These are phyloP conservation scores for Naganishia liquefaciens DNA, from an alignment of 1,284 basidiomycete genomes.

Conservation along the genomic window DNA sequence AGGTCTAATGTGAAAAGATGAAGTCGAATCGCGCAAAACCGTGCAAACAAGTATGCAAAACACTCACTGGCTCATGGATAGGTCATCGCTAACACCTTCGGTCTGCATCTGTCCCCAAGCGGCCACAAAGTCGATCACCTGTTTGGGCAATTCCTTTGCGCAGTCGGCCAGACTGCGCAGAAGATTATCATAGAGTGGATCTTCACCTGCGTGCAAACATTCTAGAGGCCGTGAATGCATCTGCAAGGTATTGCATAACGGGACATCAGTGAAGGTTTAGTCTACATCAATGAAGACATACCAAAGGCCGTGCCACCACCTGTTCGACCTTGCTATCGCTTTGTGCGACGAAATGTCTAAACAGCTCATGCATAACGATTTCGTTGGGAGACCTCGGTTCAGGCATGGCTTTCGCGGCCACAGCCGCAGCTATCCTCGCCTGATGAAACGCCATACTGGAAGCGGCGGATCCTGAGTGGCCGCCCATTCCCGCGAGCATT, in stretches of 20 bases:
- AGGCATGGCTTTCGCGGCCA: constrained; percentile 38
- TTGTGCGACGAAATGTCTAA: constrained; percentile 74
- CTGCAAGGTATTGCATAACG: not conserved
- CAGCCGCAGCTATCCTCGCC: constrained; percentile 12
- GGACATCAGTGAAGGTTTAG: constrained; percentile 7
- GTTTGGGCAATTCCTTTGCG: constrained; percentile 77
- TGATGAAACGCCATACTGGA: constrained; percentile 21
- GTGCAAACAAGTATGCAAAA: not conserved
- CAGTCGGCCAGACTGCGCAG: constrained; percentile 81
- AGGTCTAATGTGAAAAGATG: constrained; percentile 24
- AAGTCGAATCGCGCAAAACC: constrained; percentile 51
- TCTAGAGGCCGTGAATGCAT: constrained; percentile 9
- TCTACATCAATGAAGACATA: constrained; percentile 51
- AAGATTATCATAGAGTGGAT: constrained; percentile 75
- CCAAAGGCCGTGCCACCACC: constrained; percentile 69
- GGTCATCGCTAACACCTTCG: constrained; percentile 59
- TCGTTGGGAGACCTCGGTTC: constrained; percentile 68
- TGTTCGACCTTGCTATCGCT: constrained; percentile 74
- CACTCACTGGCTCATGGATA: constrained; percentile 16
- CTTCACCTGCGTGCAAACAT: constrained; percentile 59
- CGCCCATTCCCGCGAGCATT: constrained; percentile 23
- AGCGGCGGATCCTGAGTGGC: not conserved
- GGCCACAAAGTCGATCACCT: constrained; percentile 82
- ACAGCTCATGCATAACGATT: constrained; percentile 80
- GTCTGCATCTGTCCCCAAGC: constrained; percentile 80